Evolutionary conservation across 1,139 yeast species (phyloP), one percentile per base, ranked within the genome.

Genomic region (Diutina mesorugosa): DNA sequence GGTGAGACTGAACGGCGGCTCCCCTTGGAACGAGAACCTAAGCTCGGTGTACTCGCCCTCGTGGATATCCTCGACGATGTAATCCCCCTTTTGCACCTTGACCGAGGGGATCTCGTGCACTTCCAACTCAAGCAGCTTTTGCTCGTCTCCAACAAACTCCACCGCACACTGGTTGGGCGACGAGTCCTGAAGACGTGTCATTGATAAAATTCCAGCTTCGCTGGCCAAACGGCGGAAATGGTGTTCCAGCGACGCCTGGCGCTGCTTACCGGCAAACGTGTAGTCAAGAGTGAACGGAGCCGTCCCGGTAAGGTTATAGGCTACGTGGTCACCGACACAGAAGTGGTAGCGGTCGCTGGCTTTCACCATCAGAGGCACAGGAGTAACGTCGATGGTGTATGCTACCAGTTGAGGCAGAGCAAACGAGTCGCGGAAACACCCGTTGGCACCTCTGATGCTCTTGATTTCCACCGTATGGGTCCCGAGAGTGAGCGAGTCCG

Each of bases 321-420:
- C 77, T 32, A 93, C 81, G 61, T 88, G 87, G 60, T 93, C 98
- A 4, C 99, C 99, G 47, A 91, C 97, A 77, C 99, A 93, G 64
- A 83, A 87, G 62, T 74, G 66, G 1, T 79, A 76, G 41, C 72
- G 70, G 26, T 69, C 66, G 10, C 71, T 72, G 8, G 58, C 72
- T 57, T 69, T 73, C 47, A 67, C 69, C 8, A 90, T 82, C 60
- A 81, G 79, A 9, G 98, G 97, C 4, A 85, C 84, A 60, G 88
- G 91, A 1, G 93, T 84, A 6, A 91, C 80, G 1, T 82, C 76
- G 48, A 89, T 74, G 21, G 74, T 72, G 47, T 61, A 73, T 54
- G 63, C 69, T 64, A 72, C 74, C n/a, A 26, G 10, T 4, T 47
- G 38, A 50, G 70, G 66, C 4, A 69, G 68, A 6, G 70, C 62